Percentiles rank a stretch among this genome's conserved stretches.
phyloP scores from a whole-genome alignment of 2,329 filamentous ascomycete genomes.

The Fusarium beomiforme region DNA sequence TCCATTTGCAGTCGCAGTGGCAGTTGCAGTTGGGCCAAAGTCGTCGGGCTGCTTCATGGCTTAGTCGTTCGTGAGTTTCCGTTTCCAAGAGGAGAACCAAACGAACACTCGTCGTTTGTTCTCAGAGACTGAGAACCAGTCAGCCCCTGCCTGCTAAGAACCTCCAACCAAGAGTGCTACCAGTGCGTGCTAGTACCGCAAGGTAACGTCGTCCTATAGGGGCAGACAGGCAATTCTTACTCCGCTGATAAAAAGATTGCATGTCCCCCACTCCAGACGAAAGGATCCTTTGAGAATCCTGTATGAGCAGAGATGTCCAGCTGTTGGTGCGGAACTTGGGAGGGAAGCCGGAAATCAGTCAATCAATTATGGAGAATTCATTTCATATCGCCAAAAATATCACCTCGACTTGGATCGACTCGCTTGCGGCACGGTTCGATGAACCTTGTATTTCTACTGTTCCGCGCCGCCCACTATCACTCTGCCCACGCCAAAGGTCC shows the following conservation, averaged over 20 bases:
- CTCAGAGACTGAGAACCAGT: slow-evolving; percentile 23
- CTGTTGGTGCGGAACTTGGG: slow-evolving; percentile 4
- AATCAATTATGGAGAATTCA: slow-evolving; percentile 14
- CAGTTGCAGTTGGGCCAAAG: slow-evolving; percentile 3
- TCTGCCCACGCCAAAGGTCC: neutral
- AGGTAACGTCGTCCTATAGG: slow-evolving; percentile 1
- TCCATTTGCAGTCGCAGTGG: neutral
- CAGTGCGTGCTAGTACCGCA: neutral
- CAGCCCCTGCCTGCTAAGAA: slow-evolving; percentile 22
- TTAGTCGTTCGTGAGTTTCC: slow-evolving; percentile 19
- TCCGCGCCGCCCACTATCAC: neutral
- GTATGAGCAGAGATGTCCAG: neutral
- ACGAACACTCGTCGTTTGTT: slow-evolving; percentile 25
- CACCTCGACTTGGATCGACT: neutral
- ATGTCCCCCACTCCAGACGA: slow-evolving; percentile 12
- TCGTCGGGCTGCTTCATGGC: slow-evolving; percentile 32
- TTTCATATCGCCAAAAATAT: slow-evolving; percentile 1
- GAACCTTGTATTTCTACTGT: slow-evolving; percentile 13
- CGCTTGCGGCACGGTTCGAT: slow-evolving; percentile 23
- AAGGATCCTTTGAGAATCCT: neutral
- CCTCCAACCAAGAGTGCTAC: neutral
- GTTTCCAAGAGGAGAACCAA: slow-evolving; percentile 24
- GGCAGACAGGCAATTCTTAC: neutral
- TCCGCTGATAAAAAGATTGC: slow-evolving; percentile 2
- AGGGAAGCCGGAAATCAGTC: neutral